Evolutionary conservation across 805 yeast species (phyloP), one percentile per base, ranked within the genome.

Genomic region (Kregervanrija pseudodelftensis): DNA sequence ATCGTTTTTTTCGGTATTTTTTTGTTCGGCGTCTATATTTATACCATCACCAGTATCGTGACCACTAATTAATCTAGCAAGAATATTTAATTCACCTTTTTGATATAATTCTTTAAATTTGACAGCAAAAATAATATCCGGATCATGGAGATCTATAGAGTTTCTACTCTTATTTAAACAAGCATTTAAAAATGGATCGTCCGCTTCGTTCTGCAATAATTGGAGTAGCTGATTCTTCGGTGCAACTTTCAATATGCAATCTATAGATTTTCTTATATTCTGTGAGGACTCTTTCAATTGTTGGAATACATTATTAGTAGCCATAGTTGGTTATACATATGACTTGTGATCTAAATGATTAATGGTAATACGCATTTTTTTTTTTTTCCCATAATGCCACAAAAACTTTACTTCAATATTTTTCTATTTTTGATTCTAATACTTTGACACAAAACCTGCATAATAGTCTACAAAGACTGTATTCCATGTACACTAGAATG

Each of bases 101-200:
- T 70, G 64, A 50, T 81, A 68, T 35, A 78, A 59, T 1, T 79
- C 65, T 54, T 80, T 80, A 46, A 87, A 58, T 45, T 70, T 68
- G 1, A 85, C 69, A 0, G 87, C 86, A 30, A 85, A 59, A 40
- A 71, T 70, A 17, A 86, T 56, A 41, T 80, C 73, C 33, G 73
- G 70, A 53, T 69, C 74, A 41, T 79, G 17, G 5, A 50, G 30
- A 30, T 70, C 15, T 71, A 60, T 38, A 81, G 57, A 12, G 79
- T 74, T 8, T 75, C 67, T 9, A 72, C 52, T 5, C 78, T 63
- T 39, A 74, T 73, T 2, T 66, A 63, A 37, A 38, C 31, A 7
- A 39, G 39, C 5, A 14, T 37, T 36, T 39, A 35, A 15, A 46
- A 44, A 14, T 38, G 43, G 11, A 60, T 52, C 8, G 70, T 44